A percentile compares a stretch with the other conserved stretches of the same genome.
Evolutionary conservation across 2,329 filamentous ascomycete species (phyloP).

Genomic region (Helicocarpus griseus): DNA sequence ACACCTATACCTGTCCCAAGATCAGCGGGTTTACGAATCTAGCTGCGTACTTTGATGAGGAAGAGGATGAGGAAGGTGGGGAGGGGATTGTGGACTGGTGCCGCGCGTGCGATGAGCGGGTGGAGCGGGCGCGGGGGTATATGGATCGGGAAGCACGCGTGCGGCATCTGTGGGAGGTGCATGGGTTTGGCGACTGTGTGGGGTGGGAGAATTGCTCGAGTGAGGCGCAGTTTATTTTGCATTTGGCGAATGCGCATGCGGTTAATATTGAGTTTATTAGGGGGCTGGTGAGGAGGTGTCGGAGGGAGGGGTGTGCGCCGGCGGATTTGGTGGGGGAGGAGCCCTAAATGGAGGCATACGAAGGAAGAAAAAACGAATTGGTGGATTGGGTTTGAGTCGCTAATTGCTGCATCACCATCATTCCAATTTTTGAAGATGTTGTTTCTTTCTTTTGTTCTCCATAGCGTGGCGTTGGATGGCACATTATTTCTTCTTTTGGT

Average conservation of each 20-base stretch:
- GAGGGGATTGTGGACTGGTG: neutral
- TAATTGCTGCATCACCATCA: too few relatives aligned
- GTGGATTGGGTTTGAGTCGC: too few relatives aligned
- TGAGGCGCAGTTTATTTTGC: neutral
- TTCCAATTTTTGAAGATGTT: too few relatives aligned
- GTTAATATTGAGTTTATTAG: neutral
- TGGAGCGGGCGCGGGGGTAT: neutral
- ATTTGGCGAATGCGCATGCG: neutral
- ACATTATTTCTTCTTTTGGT: too few relatives aligned
- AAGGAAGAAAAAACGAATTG: too few relatives aligned
- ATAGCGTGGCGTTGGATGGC: too few relatives aligned
- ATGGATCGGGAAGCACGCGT: neutral
- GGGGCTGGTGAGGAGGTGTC: neutral
- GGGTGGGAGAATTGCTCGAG: neutral
- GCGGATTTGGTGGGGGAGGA: neutral
- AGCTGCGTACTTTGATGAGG: neutral
- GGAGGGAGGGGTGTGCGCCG: neutral
- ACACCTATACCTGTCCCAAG: neutral
- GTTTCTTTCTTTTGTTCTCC: too few relatives aligned
- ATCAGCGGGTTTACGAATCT: neutral
- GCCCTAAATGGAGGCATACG: too few relatives aligned
- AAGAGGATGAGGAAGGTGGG: neutral
- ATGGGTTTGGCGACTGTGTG: neutral
- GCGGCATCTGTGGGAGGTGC: neutral
- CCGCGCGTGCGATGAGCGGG: neutral